phyloP scores from a whole-genome alignment of 192 early-diverging fungal species.

The Umbelopsis vinacea region DNA sequence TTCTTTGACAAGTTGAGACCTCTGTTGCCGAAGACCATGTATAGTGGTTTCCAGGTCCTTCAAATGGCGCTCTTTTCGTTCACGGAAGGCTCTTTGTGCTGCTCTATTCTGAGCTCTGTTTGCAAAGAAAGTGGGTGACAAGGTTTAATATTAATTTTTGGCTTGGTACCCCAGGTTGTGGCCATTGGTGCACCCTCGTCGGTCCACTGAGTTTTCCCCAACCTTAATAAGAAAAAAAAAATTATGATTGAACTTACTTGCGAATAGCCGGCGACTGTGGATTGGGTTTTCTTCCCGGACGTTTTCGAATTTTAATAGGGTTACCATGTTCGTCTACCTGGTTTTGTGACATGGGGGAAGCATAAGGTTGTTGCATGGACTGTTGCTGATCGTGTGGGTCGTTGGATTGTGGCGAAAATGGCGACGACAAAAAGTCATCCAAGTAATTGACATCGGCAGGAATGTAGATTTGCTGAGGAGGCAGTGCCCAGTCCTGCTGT shows the following conservation, averaged over 20 bases:
- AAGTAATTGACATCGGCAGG: conserved; percentile 18
- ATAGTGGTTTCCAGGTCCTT: conserved; percentile 76
- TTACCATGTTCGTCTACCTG: conserved; percentile 25
- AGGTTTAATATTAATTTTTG: too few relatives aligned
- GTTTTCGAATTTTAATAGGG: conserved; percentile 53
- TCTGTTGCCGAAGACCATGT: conserved; percentile 64
- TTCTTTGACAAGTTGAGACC: conserved; percentile 49
- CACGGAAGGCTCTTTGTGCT: conserved; percentile 88
- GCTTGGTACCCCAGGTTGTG: too few relatives aligned
- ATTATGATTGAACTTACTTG: conserved; percentile 29
- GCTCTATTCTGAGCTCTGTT: conserved; percentile 78
- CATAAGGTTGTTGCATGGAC: neutral
- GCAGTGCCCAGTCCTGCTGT: conserved; percentile 17
- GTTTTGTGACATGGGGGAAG: neutral
- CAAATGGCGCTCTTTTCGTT: conserved; percentile 81
- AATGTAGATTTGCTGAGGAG: conserved; percentile 15
- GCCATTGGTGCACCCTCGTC: too few relatives aligned
- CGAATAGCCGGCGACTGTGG: conserved; percentile 60
- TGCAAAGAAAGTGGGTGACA: too few relatives aligned
- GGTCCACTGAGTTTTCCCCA: too few relatives aligned
- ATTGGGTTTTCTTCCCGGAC: conserved; percentile 62
- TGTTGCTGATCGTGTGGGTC: neutral
- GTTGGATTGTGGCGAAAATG: neutral
- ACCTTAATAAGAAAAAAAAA: neutral
- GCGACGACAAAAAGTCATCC: neutral